Evolutionary conservation across 108 stramenopile species (phyloP).

Genomic region (Skeletonema grethae): DNA sequence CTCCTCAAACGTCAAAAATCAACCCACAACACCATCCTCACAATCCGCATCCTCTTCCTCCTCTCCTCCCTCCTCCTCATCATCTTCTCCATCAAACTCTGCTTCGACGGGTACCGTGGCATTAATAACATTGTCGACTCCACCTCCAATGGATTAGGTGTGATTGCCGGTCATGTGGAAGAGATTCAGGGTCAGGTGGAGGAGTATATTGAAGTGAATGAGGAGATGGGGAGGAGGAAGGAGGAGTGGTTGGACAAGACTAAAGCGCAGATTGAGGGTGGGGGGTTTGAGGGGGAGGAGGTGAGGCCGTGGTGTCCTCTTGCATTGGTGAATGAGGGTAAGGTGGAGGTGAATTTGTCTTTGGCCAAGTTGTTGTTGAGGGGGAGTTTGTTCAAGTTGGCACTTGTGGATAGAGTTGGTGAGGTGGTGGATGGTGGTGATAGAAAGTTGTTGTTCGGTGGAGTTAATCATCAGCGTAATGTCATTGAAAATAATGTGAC

Average conservation of each 20-base stretch:
- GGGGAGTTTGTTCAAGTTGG: not conserved
- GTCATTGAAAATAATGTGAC: not conserved
- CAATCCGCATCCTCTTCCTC: constrained; percentile 14
- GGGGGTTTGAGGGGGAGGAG: not conserved
- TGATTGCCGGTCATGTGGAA: not conserved
- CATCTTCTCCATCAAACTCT: constrained; percentile 10
- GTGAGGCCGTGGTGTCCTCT: not conserved
- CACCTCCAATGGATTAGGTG: not conserved
- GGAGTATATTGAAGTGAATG: not conserved
- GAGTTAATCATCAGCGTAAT: not conserved
- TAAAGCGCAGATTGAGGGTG: not conserved
- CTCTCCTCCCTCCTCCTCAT: not conserved
- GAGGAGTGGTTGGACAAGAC: not conserved
- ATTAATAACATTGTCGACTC: not conserved
- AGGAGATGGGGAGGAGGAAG: not conserved
- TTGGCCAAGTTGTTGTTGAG: constrained; percentile 1
- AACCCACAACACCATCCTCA: constrained; percentile 6
- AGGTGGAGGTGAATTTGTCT: not conserved
- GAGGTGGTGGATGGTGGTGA: not conserved
- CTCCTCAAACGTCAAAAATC: constrained; percentile 11
- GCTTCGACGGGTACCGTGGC: not conserved
- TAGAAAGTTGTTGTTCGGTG: not conserved
- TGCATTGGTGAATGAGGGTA: not conserved
- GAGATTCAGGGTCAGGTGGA: not conserved
- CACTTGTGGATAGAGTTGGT: not conserved